These are phyloP conservation scores for Podila epigama DNA, from an alignment of 192 early-diverging fungal species.

Conservation along the genomic window DNA sequence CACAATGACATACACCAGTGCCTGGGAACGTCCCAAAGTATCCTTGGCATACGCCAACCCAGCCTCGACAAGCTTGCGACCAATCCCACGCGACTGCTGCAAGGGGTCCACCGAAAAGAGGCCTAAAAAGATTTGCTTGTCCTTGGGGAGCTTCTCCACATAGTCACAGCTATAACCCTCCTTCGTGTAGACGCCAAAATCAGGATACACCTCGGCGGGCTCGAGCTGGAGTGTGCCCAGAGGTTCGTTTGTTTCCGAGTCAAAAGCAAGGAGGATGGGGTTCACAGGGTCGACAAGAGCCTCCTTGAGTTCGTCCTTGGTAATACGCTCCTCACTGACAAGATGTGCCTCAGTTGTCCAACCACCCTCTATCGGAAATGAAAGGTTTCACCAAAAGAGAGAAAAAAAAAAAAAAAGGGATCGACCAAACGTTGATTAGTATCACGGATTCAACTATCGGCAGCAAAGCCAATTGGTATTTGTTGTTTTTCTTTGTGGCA, in stretches of 20 bases:
- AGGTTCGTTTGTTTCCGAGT: slow-evolving; percentile 33
- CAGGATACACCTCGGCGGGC: slow-evolving; percentile 31
- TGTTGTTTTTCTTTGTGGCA: too few species aligned
- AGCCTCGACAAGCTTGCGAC: slow-evolving; percentile 52
- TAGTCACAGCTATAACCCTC: slow-evolving; percentile 20
- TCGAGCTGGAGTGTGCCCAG: slow-evolving; percentile 60
- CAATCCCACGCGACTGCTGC: slow-evolving; percentile 58
- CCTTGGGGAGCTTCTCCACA: slow-evolving; percentile 13
- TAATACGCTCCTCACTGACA: slow-evolving; percentile 52
- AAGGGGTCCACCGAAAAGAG: slow-evolving; percentile 55
- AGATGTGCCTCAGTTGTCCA: slow-evolving; percentile 60
- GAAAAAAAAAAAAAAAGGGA: background rate
- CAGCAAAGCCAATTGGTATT: too few species aligned
- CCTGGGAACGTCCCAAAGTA: slow-evolving; percentile 34
- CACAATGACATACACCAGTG: slow-evolving; percentile 50
- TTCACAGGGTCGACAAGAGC: slow-evolving; percentile 40
- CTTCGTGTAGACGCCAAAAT: slow-evolving; percentile 30
- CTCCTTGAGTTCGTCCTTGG: slow-evolving; percentile 35
- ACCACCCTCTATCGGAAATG: slow-evolving; percentile 32
- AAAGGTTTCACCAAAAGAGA: background rate
- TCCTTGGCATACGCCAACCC: slow-evolving; percentile 42
- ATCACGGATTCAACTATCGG: too few species aligned
- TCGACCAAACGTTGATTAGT: too few species aligned
- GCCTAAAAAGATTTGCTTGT: slow-evolving; percentile 54
- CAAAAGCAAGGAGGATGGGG: slow-evolving; percentile 53